These are phyloP conservation scores for Flagelloscypha sp. DNA, from an alignment of 768 basidiomycete species.

Conservation along the genomic window DNA sequence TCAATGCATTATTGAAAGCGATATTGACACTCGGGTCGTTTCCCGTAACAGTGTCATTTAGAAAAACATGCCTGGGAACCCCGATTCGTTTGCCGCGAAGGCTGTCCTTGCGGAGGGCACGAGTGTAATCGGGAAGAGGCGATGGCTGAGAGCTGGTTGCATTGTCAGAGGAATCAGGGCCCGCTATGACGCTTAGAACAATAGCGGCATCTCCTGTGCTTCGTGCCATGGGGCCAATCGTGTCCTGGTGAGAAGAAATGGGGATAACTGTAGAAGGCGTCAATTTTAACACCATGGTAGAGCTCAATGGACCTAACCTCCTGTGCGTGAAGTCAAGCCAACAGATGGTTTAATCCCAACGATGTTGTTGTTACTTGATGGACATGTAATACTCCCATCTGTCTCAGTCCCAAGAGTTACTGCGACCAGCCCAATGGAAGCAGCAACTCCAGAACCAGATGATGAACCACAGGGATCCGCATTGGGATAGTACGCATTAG, in stretches of 20 bases:
- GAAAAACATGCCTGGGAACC: slow-evolving; percentile 29
- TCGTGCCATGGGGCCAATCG: slow-evolving; percentile 29
- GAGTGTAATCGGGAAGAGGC: slow-evolving; percentile 32
- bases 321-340: slow-evolving; percentile 30
- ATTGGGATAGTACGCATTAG: slow-evolving; percentile 32
- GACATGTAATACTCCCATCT: slow-evolving; percentile 40
- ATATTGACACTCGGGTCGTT: slow-evolving; percentile 17
- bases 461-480: slow-evolving; percentile 33
- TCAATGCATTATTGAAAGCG: slow-evolving; percentile 32
- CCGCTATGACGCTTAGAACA: slow-evolving; percentile 32
- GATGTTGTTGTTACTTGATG: slow-evolving; percentile 32
- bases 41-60: slow-evolving; percentile 13
- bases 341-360: slow-evolving; percentile 33
- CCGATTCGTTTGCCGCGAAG: slow-evolving; percentile 37
- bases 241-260: slow-evolving; percentile 32
- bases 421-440: slow-evolving; percentile 34
- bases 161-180: slow-evolving; percentile 32
- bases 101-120: slow-evolving; percentile 25
- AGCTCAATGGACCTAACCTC: slow-evolving; percentile 15
- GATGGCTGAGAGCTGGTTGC: slow-evolving; percentile 32
- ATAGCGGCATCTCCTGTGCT: slow-evolving; percentile 30
- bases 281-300: neutral
- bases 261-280: slow-evolving; percentile 28
- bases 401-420: slow-evolving; percentile 40
- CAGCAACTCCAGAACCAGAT: slow-evolving; percentile 32